phyloP scores from a whole-genome alignment of 805 yeast genomes.

The Groenewaldozyma tartarivorans region DNA sequence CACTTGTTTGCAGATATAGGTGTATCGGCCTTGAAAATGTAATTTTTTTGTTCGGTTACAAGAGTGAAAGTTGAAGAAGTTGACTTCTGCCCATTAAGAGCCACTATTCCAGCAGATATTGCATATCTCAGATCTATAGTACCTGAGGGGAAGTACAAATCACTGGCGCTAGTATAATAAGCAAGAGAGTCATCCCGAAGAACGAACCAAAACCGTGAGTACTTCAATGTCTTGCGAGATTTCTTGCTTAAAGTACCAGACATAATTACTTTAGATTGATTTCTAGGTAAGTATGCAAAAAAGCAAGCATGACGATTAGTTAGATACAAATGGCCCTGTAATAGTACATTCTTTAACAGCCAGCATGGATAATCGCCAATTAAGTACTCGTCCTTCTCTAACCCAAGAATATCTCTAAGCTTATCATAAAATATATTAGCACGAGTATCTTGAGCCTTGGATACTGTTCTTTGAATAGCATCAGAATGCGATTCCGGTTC shows the following conservation, averaged over 20 bases:
- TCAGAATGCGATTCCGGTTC: background rate
- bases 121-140: constrained; percentile 67
- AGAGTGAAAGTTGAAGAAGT: constrained; percentile 37
- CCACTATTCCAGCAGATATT: constrained; percentile 42
- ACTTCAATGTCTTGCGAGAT: constrained; percentile 29
- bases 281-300: constrained; percentile 68
- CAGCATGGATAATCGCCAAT: constrained; percentile 55
- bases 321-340: constrained; percentile 78
- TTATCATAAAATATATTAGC: constrained; percentile 18
- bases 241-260: constrained; percentile 44
- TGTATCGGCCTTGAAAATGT: constrained; percentile 66
- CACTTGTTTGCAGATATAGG: constrained; percentile 67
- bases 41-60: constrained; percentile 46
- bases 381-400: constrained; percentile 15
- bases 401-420: constrained; percentile 15
- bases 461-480: background rate
- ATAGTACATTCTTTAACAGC: constrained; percentile 70
- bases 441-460: constrained; percentile 6
- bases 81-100: constrained; percentile 6
- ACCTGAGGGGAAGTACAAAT: constrained; percentile 72
- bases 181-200: constrained; percentile 60
- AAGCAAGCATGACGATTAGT: constrained; percentile 59
- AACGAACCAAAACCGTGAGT: constrained; percentile 69
- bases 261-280: constrained; percentile 33
- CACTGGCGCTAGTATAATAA: constrained; percentile 61